These are phyloP conservation scores for Terfezia boudieri DNA, from an alignment of 495 filamentous ascomycete genomes.

Conservation along the genomic window DNA sequence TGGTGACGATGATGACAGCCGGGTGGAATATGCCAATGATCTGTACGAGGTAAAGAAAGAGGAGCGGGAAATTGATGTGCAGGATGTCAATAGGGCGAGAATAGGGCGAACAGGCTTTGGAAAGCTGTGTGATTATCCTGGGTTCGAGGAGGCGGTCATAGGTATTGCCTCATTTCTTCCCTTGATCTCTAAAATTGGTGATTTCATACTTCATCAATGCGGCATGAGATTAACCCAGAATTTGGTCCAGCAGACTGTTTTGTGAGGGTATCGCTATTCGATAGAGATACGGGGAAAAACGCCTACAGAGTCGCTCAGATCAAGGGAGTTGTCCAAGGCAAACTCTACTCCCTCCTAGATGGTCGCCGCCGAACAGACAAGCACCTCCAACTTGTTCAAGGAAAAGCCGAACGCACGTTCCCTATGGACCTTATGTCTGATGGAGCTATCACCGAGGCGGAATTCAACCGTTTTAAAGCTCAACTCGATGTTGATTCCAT, in stretches of 20 bases:
- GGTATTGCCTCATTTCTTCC: conserved; percentile 13
- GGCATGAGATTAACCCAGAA: too few relatives aligned
- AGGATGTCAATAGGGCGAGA: conserved; percentile 59
- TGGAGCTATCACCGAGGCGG: conserved; percentile 46
- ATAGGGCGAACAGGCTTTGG: conserved; percentile 63
- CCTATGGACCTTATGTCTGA: conserved; percentile 72
- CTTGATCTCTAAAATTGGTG: too few relatives aligned
- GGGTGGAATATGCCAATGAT: conserved; percentile 51
- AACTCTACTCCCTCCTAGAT: conserved; percentile 55
- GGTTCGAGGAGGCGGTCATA: conserved; percentile 57
- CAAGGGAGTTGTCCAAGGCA: conserved; percentile 58
- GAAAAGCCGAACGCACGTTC: conserved; percentile 53
- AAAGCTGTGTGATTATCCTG: conserved; percentile 73
- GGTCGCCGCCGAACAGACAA: conserved; percentile 48
- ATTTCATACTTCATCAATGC: too few relatives aligned
- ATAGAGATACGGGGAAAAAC: conserved; percentile 40
- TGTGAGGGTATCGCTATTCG: conserved; percentile 57
- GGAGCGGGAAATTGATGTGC: conserved; percentile 28
- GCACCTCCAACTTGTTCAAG: conserved; percentile 51
- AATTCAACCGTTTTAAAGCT: conserved; percentile 64
- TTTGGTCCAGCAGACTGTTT: conserved; percentile 35
- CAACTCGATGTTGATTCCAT: conserved; percentile 48
- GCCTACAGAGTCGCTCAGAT: conserved; percentile 72
- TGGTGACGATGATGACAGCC: conserved; percentile 48
- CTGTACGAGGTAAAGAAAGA: conserved; percentile 23